These are phyloP conservation scores for Pouteria campechiana DNA, from an alignment of 179 eudicot genomes.

Conservation along the genomic window DNA sequence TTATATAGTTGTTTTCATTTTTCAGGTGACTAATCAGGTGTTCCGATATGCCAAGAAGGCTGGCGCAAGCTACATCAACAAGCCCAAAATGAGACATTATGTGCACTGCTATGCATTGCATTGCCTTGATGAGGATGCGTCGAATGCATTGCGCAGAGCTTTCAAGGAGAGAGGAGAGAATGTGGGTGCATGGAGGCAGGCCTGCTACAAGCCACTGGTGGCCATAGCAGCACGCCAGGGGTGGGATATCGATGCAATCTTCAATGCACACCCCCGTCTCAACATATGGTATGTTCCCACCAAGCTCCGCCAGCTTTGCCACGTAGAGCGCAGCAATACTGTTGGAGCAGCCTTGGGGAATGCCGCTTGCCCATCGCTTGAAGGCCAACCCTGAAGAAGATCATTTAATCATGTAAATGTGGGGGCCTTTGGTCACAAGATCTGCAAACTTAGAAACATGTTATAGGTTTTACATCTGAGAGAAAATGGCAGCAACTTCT, in stretches of 20 bases:
- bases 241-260: conserved; percentile 91
- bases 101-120: conserved; percentile 96
- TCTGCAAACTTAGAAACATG: too few relatives aligned
- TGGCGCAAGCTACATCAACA: conserved; percentile 96
- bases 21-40: conserved; percentile 90
- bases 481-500: too few relatives aligned
- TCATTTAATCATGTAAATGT: too few relatives aligned
- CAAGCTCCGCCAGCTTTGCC: conserved; percentile 91
- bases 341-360: too few relatives aligned
- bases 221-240: conserved; percentile 62
- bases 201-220: conserved; percentile 84
- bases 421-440: too few relatives aligned
- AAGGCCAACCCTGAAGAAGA: too few relatives aligned
- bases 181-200: conserved; percentile 87
- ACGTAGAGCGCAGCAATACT: conserved; percentile 52
- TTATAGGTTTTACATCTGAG: too few relatives aligned
- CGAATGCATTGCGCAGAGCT: conserved; percentile 56
- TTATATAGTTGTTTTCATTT: not conserved
- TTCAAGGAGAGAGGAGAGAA: conserved; percentile 88
- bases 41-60: conserved; percentile 86
- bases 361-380: too few relatives aligned
- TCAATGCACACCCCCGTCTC: conserved; percentile 74
- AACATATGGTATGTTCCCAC: conserved; percentile 96
- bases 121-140: conserved; percentile 74
- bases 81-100: conserved; percentile 95